A percentile compares a stretch with the other conserved stretches of the same genome.
These are phyloP conservation scores for Dinochytrium kinnereticum DNA, from an alignment of 371 early-diverging fungal genomes.

Conservation along the genomic window DNA sequence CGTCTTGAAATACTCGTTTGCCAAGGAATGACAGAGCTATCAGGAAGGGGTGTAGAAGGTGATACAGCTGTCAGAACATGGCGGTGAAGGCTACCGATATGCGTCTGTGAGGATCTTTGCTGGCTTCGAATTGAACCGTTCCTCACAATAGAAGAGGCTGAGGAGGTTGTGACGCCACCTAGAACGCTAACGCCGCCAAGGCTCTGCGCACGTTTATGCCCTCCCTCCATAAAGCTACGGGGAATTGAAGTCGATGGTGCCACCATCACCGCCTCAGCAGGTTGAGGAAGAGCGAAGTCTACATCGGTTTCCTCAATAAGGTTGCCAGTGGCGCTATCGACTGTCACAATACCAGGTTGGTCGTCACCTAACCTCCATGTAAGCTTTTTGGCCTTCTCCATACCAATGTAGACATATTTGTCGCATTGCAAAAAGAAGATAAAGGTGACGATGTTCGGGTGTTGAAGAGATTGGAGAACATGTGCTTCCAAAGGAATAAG, in stretches of 20 bases:
- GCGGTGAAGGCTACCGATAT: background rate
- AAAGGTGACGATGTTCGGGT: constrained; percentile 36
- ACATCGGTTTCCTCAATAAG: background rate
- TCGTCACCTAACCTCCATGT: constrained; percentile 24
- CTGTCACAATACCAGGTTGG: background rate
- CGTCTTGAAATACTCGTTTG: constrained; percentile 6
- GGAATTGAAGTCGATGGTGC: background rate
- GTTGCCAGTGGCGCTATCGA: background rate
- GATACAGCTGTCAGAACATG: constrained; percentile 5
- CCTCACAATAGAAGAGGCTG: background rate
- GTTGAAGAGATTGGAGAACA: constrained; percentile 18
- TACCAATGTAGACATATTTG: constrained; percentile 28
- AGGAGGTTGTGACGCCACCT: background rate
- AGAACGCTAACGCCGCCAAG: constrained; percentile 6
- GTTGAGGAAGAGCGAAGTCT: background rate
- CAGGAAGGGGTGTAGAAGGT: background rate
- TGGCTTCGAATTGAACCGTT: background rate
- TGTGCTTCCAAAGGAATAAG: constrained; percentile 34
- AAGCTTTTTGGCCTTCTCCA: constrained; percentile 23
- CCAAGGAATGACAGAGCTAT: background rate
- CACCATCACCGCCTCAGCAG: background rate
- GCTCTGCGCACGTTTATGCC: background rate
- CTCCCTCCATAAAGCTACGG: background rate
- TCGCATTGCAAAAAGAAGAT: constrained; percentile 20
- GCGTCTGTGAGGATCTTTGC: background rate